A percentile compares a stretch with the other conserved stretches of the same genome.
Evolutionary conservation across 441 rosid genomes (phyloP).

Genomic region (Isatis lusitanica): DNA sequence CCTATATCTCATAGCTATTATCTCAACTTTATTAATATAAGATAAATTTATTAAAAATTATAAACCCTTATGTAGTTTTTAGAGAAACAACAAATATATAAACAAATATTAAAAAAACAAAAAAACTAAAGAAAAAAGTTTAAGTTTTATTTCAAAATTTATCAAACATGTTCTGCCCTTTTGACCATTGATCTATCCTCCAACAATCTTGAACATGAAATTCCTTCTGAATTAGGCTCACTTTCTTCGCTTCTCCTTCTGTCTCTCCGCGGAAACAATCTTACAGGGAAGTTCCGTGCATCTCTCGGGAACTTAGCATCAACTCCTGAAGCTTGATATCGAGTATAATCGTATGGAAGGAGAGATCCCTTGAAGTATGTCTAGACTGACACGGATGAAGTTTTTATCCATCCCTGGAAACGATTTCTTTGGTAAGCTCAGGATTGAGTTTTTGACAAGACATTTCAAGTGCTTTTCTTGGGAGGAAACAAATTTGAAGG

Average conservation of each 20-base stretch:
- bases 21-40: too few relatives aligned
- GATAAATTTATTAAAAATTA: too few relatives aligned
- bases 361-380: background rate
- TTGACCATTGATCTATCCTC: background rate
- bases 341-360: background rate
- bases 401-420: background rate
- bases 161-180: background rate
- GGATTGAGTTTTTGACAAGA: background rate
- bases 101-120: too few relatives aligned
- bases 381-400: background rate
- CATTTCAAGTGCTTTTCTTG: background rate
- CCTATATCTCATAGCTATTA: too few relatives aligned
- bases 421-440: background rate
- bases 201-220: background rate
- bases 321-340: fast-evolving
- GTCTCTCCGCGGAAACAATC: background rate
- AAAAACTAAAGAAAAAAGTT: too few relatives aligned
- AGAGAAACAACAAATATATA: too few relatives aligned
- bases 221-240: background rate
- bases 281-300: conserved; percentile 8
- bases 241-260: background rate
- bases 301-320: conserved; percentile 17
- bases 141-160: background rate
- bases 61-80: too few relatives aligned
- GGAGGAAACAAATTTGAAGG: background rate